phyloP scores from a whole-genome alignment of 495 filamentous ascomycete species.

The Hyaloscypha finlandica region DNA sequence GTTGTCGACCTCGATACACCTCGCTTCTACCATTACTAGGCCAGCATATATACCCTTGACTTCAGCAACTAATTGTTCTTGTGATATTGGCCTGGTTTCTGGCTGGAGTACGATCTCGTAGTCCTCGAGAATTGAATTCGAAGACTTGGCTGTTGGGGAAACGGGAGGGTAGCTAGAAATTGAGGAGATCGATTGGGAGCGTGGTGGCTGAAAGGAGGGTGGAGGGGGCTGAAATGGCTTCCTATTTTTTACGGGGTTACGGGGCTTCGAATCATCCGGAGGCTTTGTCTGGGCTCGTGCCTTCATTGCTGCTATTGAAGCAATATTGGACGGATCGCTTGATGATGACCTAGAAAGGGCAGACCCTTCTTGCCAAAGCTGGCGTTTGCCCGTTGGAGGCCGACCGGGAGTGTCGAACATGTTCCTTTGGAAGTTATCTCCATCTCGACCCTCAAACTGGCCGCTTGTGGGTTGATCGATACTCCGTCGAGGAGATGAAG shows the following conservation, averaged over 20 bases:
- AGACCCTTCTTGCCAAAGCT: neutral
- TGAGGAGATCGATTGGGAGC: neutral
- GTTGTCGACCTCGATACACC: constrained; percentile 68
- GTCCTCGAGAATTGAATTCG: constrained; percentile 23
- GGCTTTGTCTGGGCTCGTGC: too few relatives aligned
- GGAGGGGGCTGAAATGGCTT: neutral
- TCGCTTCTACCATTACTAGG: constrained; percentile 74
- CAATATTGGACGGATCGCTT: neutral
- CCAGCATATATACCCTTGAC: constrained; percentile 65
- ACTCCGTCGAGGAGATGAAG: neutral
- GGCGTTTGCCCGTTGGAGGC: constrained; percentile 5
- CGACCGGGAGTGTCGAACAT: neutral
- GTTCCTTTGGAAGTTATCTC: neutral
- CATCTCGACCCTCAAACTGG: neutral
- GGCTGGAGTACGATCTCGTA: constrained; percentile 38
- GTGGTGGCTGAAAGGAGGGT: neutral
- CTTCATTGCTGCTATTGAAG: neutral
- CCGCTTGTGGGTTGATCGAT: neutral
- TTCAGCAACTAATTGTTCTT: constrained; percentile 8
- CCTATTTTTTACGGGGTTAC: neutral
- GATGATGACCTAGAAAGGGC: neutral
- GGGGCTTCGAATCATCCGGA: too few relatives aligned
- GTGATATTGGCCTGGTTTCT: constrained; percentile 55
- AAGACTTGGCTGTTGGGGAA: neutral
- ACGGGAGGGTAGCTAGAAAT: neutral